Evolutionary conservation across 306 rosid species (phyloP).

Genomic region (Pyrus pyrifolia): DNA sequence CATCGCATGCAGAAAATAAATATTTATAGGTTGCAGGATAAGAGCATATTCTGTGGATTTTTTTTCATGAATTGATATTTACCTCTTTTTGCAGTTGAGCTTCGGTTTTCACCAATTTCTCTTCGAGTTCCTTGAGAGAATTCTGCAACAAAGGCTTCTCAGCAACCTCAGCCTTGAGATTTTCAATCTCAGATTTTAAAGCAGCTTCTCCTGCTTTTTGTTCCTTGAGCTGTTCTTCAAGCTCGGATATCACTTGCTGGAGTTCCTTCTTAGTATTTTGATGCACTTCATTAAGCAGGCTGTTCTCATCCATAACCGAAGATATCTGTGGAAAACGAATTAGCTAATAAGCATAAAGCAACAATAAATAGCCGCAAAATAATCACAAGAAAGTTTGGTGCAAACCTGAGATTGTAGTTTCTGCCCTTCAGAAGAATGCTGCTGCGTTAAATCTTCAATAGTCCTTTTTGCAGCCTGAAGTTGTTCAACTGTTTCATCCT

Average conservation of each 20-base stretch:
- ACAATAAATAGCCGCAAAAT: background rate
- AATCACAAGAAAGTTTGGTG: background rate
- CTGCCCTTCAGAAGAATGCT: conserved; percentile 60
- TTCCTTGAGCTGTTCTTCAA: conserved; percentile 68
- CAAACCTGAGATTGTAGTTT: conserved; percentile 77
- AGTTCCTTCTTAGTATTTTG: conserved; percentile 67
- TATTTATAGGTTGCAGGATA: background rate
- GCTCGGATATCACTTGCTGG: conserved; percentile 48
- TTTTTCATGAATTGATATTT: conserved; percentile 9
- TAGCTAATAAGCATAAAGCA: background rate
- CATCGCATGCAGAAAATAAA: background rate
- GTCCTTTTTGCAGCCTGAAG: conserved; percentile 38
- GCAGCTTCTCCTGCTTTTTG: conserved; percentile 47
- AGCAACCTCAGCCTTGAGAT: conserved; percentile 50
- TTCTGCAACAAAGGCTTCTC: conserved; percentile 56
- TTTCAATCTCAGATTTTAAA: conserved; percentile 56
- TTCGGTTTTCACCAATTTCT: conserved; percentile 49
- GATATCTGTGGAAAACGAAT: conserved; percentile 48
- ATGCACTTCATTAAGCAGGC: conserved; percentile 60
- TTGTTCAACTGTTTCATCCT: conserved; percentile 49
- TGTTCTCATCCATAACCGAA: conserved; percentile 67
- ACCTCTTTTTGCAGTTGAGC: conserved; percentile 68
- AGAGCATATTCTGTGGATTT: background rate
- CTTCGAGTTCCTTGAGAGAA: conserved; percentile 55
- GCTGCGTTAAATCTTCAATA: conserved; percentile 42